A percentile compares a stretch with the other conserved stretches of the same genome.
Evolutionary conservation across 176 grass and related monocot species (phyloP).

Genomic region (Avena insularis): DNA sequence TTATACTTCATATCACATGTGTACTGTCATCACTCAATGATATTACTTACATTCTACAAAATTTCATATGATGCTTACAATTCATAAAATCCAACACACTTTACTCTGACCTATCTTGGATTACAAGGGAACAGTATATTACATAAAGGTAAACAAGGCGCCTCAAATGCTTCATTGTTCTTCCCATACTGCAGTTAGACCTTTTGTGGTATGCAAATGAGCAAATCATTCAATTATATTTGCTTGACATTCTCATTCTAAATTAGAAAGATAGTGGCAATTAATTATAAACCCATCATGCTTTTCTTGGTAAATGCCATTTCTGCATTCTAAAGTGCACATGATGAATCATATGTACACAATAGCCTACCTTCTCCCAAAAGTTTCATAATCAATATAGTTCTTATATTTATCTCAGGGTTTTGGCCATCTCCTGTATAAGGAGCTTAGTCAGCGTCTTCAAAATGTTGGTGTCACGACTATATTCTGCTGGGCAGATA

Average conservation of each 20-base stretch:
- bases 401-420: slow-evolving; percentile 60
- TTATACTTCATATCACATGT: not conserved
- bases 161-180: slow-evolving; percentile 8
- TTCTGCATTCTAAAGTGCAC: slow-evolving; percentile 2
- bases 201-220: slow-evolving; percentile 6
- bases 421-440: slow-evolving; percentile 73
- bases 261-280: not conserved
- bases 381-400: slow-evolving; percentile 2
- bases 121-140: slow-evolving; percentile 17
- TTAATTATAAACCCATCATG: not conserved
- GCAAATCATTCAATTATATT: slow-evolving; percentile 21
- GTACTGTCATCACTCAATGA: not conserved
- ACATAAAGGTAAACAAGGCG: not conserved
- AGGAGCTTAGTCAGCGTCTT: slow-evolving; percentile 79
- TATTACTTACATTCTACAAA: slow-evolving; percentile 5
- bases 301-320: not conserved
- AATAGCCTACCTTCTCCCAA: not conserved
- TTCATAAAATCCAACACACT: not conserved
- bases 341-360: slow-evolving; percentile 18
- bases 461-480: slow-evolving; percentile 76
- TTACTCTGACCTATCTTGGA: not conserved
- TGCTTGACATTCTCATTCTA: not conserved
- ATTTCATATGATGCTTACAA: not conserved
- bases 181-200: not conserved
- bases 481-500: slow-evolving; percentile 92